These are phyloP conservation scores for Nigrospora osmanthi DNA, from an alignment of 2,329 filamentous ascomycete genomes.

Conservation along the genomic window DNA sequence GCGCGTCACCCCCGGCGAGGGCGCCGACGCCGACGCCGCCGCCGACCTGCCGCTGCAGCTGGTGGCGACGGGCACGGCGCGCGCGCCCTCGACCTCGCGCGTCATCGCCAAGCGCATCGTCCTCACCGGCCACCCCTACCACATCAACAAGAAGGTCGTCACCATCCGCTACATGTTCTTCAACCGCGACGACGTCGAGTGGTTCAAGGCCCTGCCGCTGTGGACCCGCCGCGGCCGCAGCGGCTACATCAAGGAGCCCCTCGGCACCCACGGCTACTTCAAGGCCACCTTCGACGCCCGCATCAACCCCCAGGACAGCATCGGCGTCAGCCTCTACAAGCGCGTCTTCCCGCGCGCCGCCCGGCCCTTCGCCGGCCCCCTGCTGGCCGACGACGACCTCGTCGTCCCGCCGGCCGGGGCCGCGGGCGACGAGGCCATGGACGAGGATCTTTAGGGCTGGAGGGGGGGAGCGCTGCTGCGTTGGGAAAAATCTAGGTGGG, in stretches of 20 bases:
- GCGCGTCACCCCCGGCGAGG: conserved; percentile 34
- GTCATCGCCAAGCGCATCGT: conserved; percentile 92
- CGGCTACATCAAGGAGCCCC: conserved; percentile 86
- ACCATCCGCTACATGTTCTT: conserved; percentile 99
- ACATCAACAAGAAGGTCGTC: conserved; percentile 97
- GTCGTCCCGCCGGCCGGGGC: conserved; percentile 6
- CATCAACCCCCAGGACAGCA: conserved; percentile 91
- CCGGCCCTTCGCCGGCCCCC: conserved; percentile 31
- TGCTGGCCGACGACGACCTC: conserved; percentile 29
- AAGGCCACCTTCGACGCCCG: conserved; percentile 96
- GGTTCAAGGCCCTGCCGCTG: conserved; percentile 94
- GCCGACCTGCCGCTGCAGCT: conserved; percentile 54
- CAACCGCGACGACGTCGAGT: conserved; percentile 87
- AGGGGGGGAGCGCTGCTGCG: too few relatives aligned
- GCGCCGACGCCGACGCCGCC: conserved; percentile 32
- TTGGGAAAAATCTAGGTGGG: too few relatives aligned
- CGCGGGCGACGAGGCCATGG: conserved; percentile 27
- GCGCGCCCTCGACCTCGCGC: conserved; percentile 67
- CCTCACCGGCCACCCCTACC: conserved; percentile 91
- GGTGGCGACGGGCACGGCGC: conserved; percentile 78
- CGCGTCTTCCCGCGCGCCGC: conserved; percentile 73
- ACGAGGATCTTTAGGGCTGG: conserved; percentile 25
- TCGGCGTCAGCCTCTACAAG: conserved; percentile 87
- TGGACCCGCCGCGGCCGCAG: conserved; percentile 87
- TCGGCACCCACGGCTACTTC: conserved; percentile 99